Conservation (phyloP, 2,329 filamentous ascomycete species). For the Hortaea sp. region DNA sequence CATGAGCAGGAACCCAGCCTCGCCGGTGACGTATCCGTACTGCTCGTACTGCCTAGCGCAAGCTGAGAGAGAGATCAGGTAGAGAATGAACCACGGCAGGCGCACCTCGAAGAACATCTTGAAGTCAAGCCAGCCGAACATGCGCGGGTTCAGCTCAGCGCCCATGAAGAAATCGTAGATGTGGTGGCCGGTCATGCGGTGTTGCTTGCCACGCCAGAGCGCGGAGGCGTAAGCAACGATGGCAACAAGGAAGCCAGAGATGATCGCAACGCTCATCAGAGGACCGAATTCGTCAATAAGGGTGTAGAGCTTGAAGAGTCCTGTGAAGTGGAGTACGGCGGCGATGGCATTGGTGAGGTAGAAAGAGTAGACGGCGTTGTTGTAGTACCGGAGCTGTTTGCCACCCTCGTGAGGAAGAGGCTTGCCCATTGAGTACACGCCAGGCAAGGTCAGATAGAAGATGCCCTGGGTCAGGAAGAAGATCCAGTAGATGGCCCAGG, state of each 20-base stretch:
- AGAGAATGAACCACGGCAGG: conserved; percentile 83
- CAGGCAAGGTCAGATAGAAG: conserved; percentile 77
- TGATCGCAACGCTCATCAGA: conserved; percentile 82
- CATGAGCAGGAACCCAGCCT: conserved; percentile 75
- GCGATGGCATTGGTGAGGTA: conserved; percentile 72
- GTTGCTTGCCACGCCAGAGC: conserved; percentile 65
- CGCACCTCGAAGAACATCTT: conserved; percentile 96
- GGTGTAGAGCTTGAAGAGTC: conserved; percentile 79
- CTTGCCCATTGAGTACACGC: conserved; percentile 80
- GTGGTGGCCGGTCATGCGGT: conserved; percentile 79
- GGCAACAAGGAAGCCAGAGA: conserved; percentile 77
- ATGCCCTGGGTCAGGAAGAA: conserved; percentile 79
- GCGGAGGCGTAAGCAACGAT: conserved; percentile 82
- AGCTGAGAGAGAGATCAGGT: conserved; percentile 65
- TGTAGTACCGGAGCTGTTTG: conserved; percentile 88
- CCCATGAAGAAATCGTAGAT: conserved; percentile 91
- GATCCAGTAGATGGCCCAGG: conserved; percentile 90
- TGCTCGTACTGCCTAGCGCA: conserved; percentile 74
- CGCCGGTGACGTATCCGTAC: conserved; percentile 78
- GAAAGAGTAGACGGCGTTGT: conserved; percentile 78
- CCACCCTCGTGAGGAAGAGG: conserved; percentile 71
- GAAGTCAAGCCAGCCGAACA: conserved; percentile 69
- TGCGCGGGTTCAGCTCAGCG: conserved; percentile 72
- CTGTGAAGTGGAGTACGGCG: conserved; percentile 66
- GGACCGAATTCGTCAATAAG: conserved; percentile 93